These are phyloP conservation scores for Fraxinus quadrangulata DNA, from an alignment of 257 asterid genomes.

Conservation along the genomic window DNA sequence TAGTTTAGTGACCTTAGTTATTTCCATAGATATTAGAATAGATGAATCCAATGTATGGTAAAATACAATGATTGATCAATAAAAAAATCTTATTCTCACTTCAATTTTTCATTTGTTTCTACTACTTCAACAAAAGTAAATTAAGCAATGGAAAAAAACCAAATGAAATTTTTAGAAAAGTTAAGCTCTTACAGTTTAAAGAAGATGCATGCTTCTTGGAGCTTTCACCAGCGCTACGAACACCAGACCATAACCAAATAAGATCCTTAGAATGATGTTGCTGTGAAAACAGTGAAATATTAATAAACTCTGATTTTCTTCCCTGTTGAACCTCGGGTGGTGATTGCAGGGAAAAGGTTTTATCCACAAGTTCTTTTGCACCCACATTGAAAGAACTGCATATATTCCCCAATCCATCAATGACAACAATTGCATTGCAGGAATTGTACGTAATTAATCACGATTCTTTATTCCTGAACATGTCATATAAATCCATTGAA, in stretches of 20 bases:
- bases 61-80: too few species aligned
- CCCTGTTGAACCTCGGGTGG: conserved; percentile 44
- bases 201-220: conserved; percentile 32
- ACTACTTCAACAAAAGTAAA: too few species aligned
- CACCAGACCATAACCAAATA: conserved; percentile 28
- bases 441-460: conserved; percentile 31
- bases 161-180: not conserved
- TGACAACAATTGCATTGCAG: conserved; percentile 75
- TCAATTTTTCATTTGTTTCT: too few species aligned
- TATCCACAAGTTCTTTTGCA: conserved; percentile 33
- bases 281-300: conserved; percentile 34
- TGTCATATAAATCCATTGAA: too few species aligned
- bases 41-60: too few species aligned
- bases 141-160: too few species aligned
- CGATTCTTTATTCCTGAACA: too few species aligned
- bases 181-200: conserved; percentile 25
- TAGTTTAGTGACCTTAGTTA: too few species aligned
- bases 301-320: conserved; percentile 40
- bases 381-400: conserved; percentile 39
- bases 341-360: conserved; percentile 48
- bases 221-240: conserved; percentile 33
- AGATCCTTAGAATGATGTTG: conserved; percentile 33
- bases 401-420: conserved; percentile 57
- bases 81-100: too few species aligned
- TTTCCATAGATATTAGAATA: too few species aligned